These are phyloP conservation scores for Petunia axillaris DNA, from an alignment of 257 asterid species.

Conservation along the genomic window DNA sequence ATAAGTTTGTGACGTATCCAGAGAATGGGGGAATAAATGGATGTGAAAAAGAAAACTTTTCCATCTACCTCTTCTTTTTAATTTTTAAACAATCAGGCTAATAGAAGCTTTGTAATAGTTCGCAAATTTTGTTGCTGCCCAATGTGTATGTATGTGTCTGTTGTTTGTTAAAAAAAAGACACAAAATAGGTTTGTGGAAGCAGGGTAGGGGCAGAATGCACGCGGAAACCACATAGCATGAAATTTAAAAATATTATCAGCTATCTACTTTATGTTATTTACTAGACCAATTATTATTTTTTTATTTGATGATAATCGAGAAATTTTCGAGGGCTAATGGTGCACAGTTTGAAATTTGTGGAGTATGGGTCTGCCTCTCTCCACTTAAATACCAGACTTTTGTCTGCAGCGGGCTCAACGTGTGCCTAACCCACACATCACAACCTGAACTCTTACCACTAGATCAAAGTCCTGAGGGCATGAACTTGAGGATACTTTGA, in stretches of 20 bases:
- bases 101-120: not conserved
- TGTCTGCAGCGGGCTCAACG: too few relatives aligned
- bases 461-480: not conserved
- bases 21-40: not conserved
- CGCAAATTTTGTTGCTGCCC: not conserved
- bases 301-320: too few relatives aligned
- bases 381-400: too few relatives aligned
- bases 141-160: not conserved
- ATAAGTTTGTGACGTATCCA: not conserved
- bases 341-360: too few relatives aligned
- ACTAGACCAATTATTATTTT: not conserved
- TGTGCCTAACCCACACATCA: too few relatives aligned
- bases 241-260: not conserved
- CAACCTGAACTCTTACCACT: too few relatives aligned
- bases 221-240: not conserved
- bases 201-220: not conserved
- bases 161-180: not conserved
- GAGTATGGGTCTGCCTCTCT: too few relatives aligned
- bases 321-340: too few relatives aligned
- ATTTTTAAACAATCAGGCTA: conserved; percentile 10
- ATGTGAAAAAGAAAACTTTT: not conserved
- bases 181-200: not conserved
- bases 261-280: not conserved
- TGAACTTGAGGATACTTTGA: not conserved
- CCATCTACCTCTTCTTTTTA: conserved; percentile 4